Evolutionary conservation across 441 rosid species (phyloP).

Genomic region (Geranium incanum): DNA sequence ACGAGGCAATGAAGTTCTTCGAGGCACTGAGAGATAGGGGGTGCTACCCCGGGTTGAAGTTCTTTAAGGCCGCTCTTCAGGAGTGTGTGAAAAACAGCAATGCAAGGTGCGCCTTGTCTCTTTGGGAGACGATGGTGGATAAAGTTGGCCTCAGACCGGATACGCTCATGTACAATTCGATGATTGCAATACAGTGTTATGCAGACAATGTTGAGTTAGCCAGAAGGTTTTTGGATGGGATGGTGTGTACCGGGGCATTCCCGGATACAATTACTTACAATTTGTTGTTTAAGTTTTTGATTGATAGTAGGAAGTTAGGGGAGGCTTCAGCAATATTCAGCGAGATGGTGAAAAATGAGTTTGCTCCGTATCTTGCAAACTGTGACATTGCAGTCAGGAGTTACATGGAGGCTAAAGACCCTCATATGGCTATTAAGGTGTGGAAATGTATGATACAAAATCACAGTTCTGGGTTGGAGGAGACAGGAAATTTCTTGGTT

Average conservation of each 20-base stretch:
- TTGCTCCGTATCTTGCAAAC: slow-evolving; percentile 29
- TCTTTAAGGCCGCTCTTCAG: slow-evolving; percentile 31
- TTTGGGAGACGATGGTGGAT: slow-evolving; percentile 43
- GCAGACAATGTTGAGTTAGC: slow-evolving; percentile 28
- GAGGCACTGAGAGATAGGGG: slow-evolving; percentile 26
- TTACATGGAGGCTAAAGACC: slow-evolving; percentile 32
- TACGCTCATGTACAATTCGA: slow-evolving; percentile 38
- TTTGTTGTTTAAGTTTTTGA: slow-evolving; percentile 36
- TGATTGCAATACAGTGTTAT: slow-evolving; percentile 40
- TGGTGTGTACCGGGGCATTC: slow-evolving; percentile 44
- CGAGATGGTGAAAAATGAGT: slow-evolving; percentile 52
- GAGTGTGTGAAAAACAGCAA: slow-evolving; percentile 31
- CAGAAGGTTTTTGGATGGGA: slow-evolving; percentile 37
- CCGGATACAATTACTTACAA: slow-evolving; percentile 42
- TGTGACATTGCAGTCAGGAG: slow-evolving; percentile 35
- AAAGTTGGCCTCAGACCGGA: slow-evolving; percentile 38
- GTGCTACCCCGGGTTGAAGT: slow-evolving; percentile 44
- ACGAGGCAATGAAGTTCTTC: slow-evolving; percentile 32
- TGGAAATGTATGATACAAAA: slow-evolving; percentile 49
- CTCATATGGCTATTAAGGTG: slow-evolving; percentile 37
- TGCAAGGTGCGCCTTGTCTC: slow-evolving; percentile 29
- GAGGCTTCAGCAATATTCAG: slow-evolving; percentile 34
- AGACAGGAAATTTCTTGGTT: slow-evolving; percentile 43
- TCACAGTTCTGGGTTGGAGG: slow-evolving; percentile 39
- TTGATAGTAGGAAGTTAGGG: slow-evolving; percentile 34